phyloP scores from a whole-genome alignment of 345 rosid genomes.

The Clausena lansium region DNA sequence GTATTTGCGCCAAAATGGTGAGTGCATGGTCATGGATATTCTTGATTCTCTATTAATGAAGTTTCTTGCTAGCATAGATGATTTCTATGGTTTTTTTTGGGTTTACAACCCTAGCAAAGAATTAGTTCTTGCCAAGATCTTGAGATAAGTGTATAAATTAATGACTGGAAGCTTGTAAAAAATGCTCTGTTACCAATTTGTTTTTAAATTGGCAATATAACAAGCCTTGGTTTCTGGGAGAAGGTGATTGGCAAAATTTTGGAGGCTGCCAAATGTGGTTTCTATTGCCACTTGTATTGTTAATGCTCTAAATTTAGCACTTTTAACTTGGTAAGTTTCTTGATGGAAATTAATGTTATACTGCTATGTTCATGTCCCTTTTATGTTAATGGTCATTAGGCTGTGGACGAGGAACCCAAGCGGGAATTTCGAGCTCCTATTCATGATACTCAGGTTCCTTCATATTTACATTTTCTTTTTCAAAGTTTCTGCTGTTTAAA shows the following conservation, averaged over 20 bases:
- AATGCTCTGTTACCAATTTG: not conserved
- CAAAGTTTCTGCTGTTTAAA: not conserved
- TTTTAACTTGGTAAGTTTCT: not conserved
- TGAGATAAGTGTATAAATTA: not conserved
- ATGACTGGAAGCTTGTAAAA: not conserved
- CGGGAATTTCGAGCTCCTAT: slow-evolving; percentile 50
- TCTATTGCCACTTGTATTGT: not conserved
- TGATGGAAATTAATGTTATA: not conserved
- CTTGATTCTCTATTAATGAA: not conserved
- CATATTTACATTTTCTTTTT: not conserved
- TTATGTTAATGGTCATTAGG: slow-evolving; percentile 25
- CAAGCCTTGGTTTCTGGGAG: not conserved
- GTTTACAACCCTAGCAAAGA: not conserved
- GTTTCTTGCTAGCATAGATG: not conserved
- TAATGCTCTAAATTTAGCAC: not conserved
- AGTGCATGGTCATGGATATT: slow-evolving; percentile 9
- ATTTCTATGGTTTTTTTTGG: not conserved
- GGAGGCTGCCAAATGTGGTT: not conserved
- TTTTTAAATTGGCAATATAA: not conserved
- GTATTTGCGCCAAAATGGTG: slow-evolving; percentile 21
- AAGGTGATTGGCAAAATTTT: not conserved
- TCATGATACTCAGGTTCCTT: slow-evolving; percentile 55
- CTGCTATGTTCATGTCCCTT: not conserved
- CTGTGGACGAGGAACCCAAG: slow-evolving; percentile 23
- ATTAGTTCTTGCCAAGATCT: not conserved